A percentile compares a stretch with the other conserved stretches of the same genome.
Evolutionary conservation across 306 rosid genomes (phyloP).

Genomic region (Aeschynomene evenia): DNA sequence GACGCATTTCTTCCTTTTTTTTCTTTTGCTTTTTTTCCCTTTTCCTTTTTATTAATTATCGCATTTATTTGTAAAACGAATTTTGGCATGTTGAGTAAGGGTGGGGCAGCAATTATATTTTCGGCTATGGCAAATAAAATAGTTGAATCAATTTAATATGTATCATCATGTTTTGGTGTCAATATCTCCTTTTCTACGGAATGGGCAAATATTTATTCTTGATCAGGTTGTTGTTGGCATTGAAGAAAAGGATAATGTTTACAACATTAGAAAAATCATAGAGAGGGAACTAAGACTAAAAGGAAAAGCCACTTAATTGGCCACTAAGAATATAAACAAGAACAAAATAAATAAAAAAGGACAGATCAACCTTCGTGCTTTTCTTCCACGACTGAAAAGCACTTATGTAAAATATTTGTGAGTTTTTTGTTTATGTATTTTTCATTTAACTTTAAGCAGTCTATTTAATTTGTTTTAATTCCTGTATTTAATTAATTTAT

Average conservation of each 20-base stretch:
- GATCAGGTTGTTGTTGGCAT: constrained; percentile 7
- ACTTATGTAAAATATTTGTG: not conserved
- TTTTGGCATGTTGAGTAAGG: not conserved
- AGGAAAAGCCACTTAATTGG: not conserved
- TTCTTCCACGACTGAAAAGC: constrained; percentile 21
- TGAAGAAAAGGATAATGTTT: constrained; percentile 18
- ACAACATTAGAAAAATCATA: not conserved
- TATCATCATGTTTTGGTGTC: not conserved
- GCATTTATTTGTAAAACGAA: not conserved
- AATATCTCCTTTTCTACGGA: not conserved
- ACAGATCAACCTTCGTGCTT: constrained; percentile 13
- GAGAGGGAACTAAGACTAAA: not conserved
- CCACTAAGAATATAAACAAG: not conserved
- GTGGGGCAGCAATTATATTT: not conserved
- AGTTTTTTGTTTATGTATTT: not conserved
- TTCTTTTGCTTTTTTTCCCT: not conserved
- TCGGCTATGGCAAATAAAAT: not conserved
- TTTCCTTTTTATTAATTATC: not conserved
- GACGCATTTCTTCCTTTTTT: constrained; percentile 18
- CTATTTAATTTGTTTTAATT: constrained; percentile 20
- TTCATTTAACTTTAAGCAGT: constrained; percentile 2
- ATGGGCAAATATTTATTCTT: not conserved
- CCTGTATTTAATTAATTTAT: no score
- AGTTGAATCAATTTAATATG: not conserved
- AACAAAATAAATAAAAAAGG: not conserved